phyloP scores from a whole-genome alignment of 495 filamentous ascomycete genomes.

The Talaromyces stipitatus region DNA sequence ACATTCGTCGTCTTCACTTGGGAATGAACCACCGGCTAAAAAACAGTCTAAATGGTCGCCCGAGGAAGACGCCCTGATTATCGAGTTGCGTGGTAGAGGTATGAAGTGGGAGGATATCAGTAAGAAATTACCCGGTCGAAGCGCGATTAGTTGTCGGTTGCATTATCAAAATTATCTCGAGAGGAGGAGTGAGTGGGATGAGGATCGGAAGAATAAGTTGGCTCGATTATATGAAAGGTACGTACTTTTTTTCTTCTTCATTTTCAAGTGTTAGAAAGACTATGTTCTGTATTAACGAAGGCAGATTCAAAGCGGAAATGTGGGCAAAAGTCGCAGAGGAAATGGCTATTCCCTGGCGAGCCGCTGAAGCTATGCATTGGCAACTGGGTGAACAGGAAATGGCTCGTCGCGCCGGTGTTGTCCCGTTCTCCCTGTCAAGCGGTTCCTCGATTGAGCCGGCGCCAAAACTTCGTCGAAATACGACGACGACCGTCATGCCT shows the following conservation, averaged over 20 bases:
- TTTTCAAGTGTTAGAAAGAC: too few relatives aligned
- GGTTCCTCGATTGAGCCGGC: slow-evolving; percentile 48
- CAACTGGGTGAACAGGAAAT: slow-evolving; percentile 89
- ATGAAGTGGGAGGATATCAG: slow-evolving; percentile 99
- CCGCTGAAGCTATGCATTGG: slow-evolving; percentile 98
- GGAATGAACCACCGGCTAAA: slow-evolving; percentile 68
- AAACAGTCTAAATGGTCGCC: slow-evolving; percentile 94
- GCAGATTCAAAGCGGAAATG: slow-evolving; percentile 94
- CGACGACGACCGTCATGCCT: slow-evolving; percentile 32
- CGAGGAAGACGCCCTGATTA: slow-evolving; percentile 85
- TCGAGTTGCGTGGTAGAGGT: slow-evolving; percentile 74
- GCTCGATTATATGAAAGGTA: slow-evolving; percentile 94
- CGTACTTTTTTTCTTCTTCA: slow-evolving; percentile 21
- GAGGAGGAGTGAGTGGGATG: slow-evolving; percentile 84
- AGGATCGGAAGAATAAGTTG: slow-evolving; percentile 94
- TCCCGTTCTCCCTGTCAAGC: slow-evolving; percentile 66
- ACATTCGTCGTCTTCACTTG: slow-evolving; percentile 23
- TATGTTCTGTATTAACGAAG: neutral
- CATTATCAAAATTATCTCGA: slow-evolving; percentile 98
- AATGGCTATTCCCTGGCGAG: slow-evolving; percentile 93
- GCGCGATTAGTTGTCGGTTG: slow-evolving; percentile 84
- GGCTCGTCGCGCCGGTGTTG: slow-evolving; percentile 77
- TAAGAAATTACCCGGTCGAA: slow-evolving; percentile 79
- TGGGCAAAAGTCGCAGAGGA: slow-evolving; percentile 91
- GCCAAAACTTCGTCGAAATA: slow-evolving; percentile 35